Evolutionary conservation across 2,329 filamentous ascomycete species (phyloP).

Genomic region (Aspergillus transmontanensis): DNA sequence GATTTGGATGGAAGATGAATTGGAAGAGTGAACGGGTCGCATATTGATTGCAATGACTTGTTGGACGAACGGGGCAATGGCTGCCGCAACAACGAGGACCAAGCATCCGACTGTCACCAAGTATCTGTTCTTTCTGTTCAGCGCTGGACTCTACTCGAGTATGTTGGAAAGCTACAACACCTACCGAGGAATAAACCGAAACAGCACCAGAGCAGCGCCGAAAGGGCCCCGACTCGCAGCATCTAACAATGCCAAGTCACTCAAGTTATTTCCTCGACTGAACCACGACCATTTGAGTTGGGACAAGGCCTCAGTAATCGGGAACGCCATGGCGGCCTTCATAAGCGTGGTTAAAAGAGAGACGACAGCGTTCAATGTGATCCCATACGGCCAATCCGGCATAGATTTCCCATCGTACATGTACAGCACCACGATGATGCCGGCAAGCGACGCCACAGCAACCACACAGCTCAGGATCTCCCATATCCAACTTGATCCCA

Average conservation of each 20-base stretch:
- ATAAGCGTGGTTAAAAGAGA: constrained; percentile 33
- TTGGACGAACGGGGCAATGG: constrained; percentile 35
- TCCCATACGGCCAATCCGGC: constrained; percentile 34
- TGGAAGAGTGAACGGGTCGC: constrained; percentile 18
- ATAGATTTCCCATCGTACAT: constrained; percentile 30
- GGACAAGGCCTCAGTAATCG: constrained; percentile 32
- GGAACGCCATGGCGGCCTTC: constrained; percentile 33
- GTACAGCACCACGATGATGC: constrained; percentile 37
- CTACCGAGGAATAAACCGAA: constrained; percentile 28
- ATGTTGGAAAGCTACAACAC: neutral
- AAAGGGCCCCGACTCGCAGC: constrained; percentile 35
- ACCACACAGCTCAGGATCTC: constrained; percentile 26
- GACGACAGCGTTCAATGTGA: constrained; percentile 36
- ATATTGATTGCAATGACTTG: constrained; percentile 28
- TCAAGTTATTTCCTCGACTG: constrained; percentile 25
- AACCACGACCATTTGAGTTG: constrained; percentile 43
- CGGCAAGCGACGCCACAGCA: constrained; percentile 36
- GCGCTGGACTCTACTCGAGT: neutral
- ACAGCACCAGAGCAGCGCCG: constrained; percentile 32
- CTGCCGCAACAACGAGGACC: constrained; percentile 29
- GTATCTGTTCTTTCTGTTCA: constrained; percentile 17
- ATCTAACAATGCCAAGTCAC: constrained; percentile 36
- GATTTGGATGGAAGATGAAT: constrained; percentile 20
- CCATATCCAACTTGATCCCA: constrained; percentile 24
- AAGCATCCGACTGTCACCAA: constrained; percentile 32